Evolutionary conservation across 176 grass and related monocot genomes (phyloP).

Genomic region (Avena insularis): DNA sequence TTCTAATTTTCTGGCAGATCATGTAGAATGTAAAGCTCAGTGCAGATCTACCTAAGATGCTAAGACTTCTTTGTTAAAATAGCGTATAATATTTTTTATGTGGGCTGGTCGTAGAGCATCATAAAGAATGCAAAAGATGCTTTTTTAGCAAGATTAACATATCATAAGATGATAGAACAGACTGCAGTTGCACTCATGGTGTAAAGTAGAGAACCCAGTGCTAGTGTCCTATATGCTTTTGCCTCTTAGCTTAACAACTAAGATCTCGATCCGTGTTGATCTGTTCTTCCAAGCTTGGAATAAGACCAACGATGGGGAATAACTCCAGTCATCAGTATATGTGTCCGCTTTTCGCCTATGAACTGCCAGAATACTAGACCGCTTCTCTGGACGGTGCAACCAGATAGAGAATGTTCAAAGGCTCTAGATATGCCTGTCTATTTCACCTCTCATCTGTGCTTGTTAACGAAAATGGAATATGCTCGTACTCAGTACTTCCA

Average conservation of each 20-base stretch:
- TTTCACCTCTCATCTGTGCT: slow-evolving; percentile 28
- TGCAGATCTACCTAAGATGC: slow-evolving; percentile 30
- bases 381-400: slow-evolving; percentile 30
- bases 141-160: slow-evolving; percentile 28
- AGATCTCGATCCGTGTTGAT: slow-evolving; percentile 44
- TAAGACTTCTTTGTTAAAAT: not conserved
- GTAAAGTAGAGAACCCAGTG: slow-evolving; percentile 33
- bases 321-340: not conserved
- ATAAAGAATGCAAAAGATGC: not conserved
- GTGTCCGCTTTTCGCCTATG: not conserved
- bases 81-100: not conserved
- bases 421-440: slow-evolving; percentile 20
- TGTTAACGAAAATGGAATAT: slow-evolving; percentile 33
- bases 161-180: not conserved
- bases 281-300: slow-evolving; percentile 38
- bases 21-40: not conserved
- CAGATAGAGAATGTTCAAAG: slow-evolving; percentile 16
- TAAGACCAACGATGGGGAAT: slow-evolving; percentile 39
- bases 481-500: slow-evolving; percentile 43
- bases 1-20: not conserved
- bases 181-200: slow-evolving; percentile 3
- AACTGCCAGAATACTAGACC: not conserved
- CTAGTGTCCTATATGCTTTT: slow-evolving; percentile 4
- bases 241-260: slow-evolving; percentile 45
- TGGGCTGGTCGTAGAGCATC: not conserved